A percentile compares a stretch with the other conserved stretches of the same genome.
Conservation (phyloP, 2,329 filamentous ascomycete species). For the Pyrenochaeta sp. region DNA sequence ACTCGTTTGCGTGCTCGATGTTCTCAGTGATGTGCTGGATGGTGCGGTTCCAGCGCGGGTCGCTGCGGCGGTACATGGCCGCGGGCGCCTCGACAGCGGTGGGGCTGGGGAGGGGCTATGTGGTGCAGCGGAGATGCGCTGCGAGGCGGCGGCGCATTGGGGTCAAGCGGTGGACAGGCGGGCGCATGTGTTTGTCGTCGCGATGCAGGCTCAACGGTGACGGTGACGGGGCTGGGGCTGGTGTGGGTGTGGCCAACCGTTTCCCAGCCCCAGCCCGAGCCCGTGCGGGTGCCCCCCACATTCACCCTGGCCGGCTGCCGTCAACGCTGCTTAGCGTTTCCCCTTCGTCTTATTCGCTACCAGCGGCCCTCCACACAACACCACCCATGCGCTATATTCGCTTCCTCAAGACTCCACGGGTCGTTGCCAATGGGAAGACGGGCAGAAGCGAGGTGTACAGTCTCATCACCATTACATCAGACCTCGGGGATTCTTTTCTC, state of each 20-base stretch:
- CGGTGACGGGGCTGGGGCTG: no score
- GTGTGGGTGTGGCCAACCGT: no score
- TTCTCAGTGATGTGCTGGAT: conserved; percentile 94
- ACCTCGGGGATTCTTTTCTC: conserved; percentile 71
- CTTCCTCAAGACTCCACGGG: conserved; percentile 69
- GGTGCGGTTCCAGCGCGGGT: conserved; percentile 89
- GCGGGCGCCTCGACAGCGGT: conserved; percentile 16
- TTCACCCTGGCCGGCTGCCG: conserved; percentile 8
- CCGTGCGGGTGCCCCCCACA: conserved; percentile 23
- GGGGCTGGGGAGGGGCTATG: conserved; percentile 10
- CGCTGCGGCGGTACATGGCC: conserved; percentile 67
- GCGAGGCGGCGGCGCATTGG: conserved; percentile 37
- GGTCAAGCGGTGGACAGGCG: conserved; percentile 8
- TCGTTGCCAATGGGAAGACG: conserved; percentile 45
- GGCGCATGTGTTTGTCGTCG: conserved; percentile 6
- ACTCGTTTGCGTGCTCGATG: conserved; percentile 87
- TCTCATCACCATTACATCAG: conserved; percentile 71
- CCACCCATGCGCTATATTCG: conserved; percentile 64
- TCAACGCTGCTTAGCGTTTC: conserved; percentile 1
- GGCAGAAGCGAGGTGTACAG: conserved; percentile 24
- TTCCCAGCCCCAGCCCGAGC: no score
- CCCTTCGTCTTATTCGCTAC: not conserved
- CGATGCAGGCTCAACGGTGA: no score
- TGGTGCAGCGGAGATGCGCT: conserved; percentile 25
- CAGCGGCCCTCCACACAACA: not conserved